Percentiles rank a stretch among this genome's conserved stretches.
Conservation (phyloP, 345 rosid species). For the Aegle marmelos region DNA sequence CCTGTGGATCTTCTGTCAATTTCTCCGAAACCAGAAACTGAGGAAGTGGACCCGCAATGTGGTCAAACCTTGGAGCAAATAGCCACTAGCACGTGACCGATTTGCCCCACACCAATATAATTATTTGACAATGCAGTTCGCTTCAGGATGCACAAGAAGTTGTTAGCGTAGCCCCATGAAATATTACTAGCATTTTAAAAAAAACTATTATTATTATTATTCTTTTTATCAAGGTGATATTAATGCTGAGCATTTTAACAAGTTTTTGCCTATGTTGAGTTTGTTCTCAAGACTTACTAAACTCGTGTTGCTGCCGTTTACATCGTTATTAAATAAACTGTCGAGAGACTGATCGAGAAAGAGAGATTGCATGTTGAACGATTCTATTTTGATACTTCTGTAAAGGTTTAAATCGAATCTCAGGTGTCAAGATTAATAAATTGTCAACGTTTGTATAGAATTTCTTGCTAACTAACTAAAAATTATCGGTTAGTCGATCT, state of each 20-base stretch:
- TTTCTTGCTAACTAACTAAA: neutral
- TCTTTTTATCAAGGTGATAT: neutral
- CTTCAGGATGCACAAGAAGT: neutral
- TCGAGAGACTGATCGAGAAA: neutral
- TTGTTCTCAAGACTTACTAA: neutral
- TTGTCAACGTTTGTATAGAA: neutral
- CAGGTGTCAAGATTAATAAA: neutral
- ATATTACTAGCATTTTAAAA: neutral
- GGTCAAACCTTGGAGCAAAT: constrained; percentile 25
- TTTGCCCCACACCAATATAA: constrained; percentile 13
- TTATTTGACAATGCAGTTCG: neutral
- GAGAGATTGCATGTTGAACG: neutral
- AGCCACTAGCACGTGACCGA: constrained; percentile 12
- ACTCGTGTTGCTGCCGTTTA: neutral
- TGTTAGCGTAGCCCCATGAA: neutral
- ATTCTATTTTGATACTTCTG: neutral
- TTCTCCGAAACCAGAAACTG: constrained; percentile 9
- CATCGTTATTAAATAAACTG: neutral
- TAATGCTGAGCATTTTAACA: neutral
- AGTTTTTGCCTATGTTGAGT: neutral
- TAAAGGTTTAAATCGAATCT: neutral
- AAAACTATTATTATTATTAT: neutral
- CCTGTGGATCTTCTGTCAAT: neutral
- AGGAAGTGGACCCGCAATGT: constrained; percentile 12
- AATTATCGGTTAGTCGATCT: neutral